Conservation (phyloP, 345 rosid genomes). For the Euphorbia pulcherrima region DNA sequence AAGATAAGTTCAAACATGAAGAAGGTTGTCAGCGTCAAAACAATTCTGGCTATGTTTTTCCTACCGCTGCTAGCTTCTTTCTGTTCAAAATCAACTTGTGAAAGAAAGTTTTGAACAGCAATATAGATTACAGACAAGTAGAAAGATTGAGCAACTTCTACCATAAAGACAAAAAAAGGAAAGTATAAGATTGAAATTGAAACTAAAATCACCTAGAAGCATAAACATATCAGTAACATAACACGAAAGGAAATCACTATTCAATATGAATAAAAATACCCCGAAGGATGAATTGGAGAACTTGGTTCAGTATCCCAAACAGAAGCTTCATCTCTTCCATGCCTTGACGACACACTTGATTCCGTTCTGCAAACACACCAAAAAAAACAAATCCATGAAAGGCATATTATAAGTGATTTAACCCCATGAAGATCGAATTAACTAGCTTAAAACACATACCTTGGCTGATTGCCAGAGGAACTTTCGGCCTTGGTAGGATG, state of each 20-base stretch:
- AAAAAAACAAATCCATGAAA: background rate
- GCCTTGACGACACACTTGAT: constrained; percentile 34
- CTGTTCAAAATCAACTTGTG: background rate
- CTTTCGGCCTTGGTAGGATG: constrained; percentile 19
- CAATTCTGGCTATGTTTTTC: background rate
- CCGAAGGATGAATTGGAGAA: constrained; percentile 49
- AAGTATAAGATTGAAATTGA: background rate
- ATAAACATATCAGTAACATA: background rate
- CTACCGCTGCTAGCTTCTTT: background rate
- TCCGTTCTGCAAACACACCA: constrained; percentile 35
- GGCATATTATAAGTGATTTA: background rate
- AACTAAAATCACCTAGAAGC: background rate
- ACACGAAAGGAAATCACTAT: background rate
- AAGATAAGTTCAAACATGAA: no score
- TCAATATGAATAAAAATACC: constrained; percentile 36
- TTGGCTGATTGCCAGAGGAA: constrained; percentile 26
- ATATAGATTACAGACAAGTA: background rate
- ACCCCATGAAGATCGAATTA: background rate
- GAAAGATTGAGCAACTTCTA: background rate
- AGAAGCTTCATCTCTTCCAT: constrained; percentile 19
- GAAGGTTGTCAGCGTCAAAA: background rate
- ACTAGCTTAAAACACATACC: constrained; percentile 32
- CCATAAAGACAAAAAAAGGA: background rate
- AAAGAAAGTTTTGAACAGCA: background rate
- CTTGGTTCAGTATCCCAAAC: constrained; percentile 26